Evolutionary conservation across 371 early-diverging fungal species (phyloP).

Genomic region (Apophysomyces sp.): DNA sequence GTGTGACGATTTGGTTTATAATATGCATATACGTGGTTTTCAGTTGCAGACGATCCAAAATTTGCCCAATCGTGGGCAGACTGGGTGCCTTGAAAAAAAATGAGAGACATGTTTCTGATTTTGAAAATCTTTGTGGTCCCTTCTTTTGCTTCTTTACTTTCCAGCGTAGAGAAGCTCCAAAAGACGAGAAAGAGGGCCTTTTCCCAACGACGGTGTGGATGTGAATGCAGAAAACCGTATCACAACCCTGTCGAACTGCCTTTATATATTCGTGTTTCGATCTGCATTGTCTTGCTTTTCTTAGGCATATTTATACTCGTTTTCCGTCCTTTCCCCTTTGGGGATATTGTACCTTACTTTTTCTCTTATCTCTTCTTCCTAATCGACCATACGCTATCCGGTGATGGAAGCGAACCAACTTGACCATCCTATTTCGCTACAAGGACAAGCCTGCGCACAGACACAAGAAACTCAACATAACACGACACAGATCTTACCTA

Average conservation of each 20-base stretch:
- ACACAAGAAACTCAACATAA: not conserved
- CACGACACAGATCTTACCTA: not conserved
- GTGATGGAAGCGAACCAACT: not conserved
- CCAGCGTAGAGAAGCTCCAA: not conserved
- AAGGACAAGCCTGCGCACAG: not conserved
- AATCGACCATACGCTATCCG: not conserved
- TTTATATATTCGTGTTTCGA: no score
- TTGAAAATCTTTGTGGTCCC: not conserved
- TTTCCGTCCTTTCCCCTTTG: not conserved
- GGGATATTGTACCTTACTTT: not conserved
- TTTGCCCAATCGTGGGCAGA: not conserved
- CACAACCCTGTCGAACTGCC: not conserved
- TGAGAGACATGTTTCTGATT: not conserved
- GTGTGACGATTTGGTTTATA: not conserved
- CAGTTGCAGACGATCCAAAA: slow-evolving; percentile 1
- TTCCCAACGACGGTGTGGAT: not conserved
- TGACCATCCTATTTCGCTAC: not conserved
- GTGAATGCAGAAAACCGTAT: not conserved
- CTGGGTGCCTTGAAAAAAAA: not conserved
- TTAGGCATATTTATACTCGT: not conserved
- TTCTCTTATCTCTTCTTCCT: not conserved
- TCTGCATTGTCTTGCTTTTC: not conserved
- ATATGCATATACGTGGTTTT: not conserved
- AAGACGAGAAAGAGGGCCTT: not conserved
- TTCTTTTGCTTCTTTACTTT: not conserved